phyloP scores from a whole-genome alignment of 345 rosid species.

The Moringa oleifera region DNA sequence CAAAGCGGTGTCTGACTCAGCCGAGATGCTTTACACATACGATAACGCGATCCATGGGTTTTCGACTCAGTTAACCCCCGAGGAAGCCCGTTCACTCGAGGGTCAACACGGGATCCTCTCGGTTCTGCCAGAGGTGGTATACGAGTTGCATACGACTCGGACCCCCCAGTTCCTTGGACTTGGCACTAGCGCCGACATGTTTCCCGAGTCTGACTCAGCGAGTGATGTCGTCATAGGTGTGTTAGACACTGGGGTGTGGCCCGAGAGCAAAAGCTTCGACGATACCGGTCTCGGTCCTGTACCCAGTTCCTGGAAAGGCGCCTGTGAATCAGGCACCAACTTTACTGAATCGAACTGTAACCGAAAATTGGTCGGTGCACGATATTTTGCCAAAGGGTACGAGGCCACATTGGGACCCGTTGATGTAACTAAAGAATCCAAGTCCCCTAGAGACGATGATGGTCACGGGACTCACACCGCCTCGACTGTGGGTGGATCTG shows the following conservation, averaged over 20 bases:
- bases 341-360: slow-evolving; percentile 44
- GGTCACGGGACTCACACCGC: slow-evolving; percentile 76
- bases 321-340: slow-evolving; percentile 51
- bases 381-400: slow-evolving; percentile 46
- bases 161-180: slow-evolving; percentile 64
- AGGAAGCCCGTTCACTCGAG: slow-evolving; percentile 41
- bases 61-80: slow-evolving; percentile 37
- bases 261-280: slow-evolving; percentile 46
- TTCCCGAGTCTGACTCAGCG: slow-evolving; percentile 25
- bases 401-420: slow-evolving; percentile 47
- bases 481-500: slow-evolving; percentile 66
- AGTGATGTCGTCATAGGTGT: slow-evolving; percentile 48
- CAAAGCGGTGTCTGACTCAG: slow-evolving; percentile 56
- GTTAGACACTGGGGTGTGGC: slow-evolving; percentile 61
- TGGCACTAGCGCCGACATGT: slow-evolving; percentile 19
- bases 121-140: slow-evolving; percentile 41
- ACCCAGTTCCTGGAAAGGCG: slow-evolving; percentile 53
- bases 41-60: slow-evolving; percentile 51
- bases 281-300: slow-evolving; percentile 46
- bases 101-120: slow-evolving; percentile 38
- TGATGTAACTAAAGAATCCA: slow-evolving; percentile 49
- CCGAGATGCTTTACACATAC: slow-evolving; percentile 52
- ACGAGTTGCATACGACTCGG: slow-evolving; percentile 60
- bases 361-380: slow-evolving; percentile 56
- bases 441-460: slow-evolving; percentile 53